Conservation (phyloP, 1,284 basidiomycete species). For the Ceratobasidium papillatum region DNA sequence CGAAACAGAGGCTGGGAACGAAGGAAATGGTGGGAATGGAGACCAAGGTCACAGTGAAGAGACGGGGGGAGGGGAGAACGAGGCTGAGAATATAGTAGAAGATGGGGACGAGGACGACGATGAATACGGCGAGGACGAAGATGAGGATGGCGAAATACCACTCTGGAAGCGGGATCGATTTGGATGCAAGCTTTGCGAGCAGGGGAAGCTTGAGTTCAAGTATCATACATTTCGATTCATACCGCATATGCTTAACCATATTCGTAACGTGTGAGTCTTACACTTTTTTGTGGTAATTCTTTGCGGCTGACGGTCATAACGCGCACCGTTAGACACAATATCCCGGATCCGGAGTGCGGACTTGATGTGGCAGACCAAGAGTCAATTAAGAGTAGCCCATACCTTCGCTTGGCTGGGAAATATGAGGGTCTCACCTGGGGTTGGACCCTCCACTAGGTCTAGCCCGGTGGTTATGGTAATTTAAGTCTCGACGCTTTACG, state of each 20-base stretch:
- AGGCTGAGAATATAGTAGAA: too few species aligned
- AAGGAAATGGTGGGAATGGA: background rate
- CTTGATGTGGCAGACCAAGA: background rate
- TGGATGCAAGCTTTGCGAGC: background rate
- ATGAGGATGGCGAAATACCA: background rate
- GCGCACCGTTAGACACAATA: background rate
- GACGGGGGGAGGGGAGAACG: too few species aligned
- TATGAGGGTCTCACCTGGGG: background rate
- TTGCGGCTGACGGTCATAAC: too few species aligned
- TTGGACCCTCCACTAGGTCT: too few species aligned
- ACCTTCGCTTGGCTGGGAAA: background rate
- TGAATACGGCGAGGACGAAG: too few species aligned
- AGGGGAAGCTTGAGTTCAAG: background rate
- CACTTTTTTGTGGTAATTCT: background rate
- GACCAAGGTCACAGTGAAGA: background rate
- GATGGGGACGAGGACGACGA: too few species aligned
- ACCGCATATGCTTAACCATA: background rate
- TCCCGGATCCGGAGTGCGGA: background rate
- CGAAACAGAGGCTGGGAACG: background rate
- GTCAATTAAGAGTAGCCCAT: background rate
- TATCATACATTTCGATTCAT: background rate
- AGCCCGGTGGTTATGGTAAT: too few species aligned
- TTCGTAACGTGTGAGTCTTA: background rate
- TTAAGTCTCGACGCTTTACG: background rate
- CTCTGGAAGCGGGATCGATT: background rate